A percentile compares a stretch with the other conserved stretches of the same genome.
phyloP scores from a whole-genome alignment of 208 protist species.

The Angomonas ambiguus region DNA sequence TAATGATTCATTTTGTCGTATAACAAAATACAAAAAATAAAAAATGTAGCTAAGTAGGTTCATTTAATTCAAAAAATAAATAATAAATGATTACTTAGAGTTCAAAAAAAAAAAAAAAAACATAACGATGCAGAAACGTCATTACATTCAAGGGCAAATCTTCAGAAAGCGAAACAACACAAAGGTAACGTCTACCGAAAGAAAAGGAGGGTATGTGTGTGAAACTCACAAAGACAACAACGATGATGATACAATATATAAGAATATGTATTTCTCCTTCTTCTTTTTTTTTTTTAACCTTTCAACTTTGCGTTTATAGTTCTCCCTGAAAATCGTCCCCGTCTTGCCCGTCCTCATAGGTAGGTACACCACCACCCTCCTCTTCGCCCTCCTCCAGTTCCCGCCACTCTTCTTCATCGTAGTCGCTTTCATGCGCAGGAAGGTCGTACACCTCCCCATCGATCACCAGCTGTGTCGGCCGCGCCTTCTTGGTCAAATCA shows the following conservation, averaged over 20 bases:
- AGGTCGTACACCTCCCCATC: slow-evolving; percentile 27
- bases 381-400: slow-evolving; percentile 3
- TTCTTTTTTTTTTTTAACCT: background rate
- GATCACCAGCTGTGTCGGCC: slow-evolving; percentile 25
- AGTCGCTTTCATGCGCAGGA: slow-evolving; percentile 3
- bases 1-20: too few species aligned
- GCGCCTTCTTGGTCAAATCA: slow-evolving; percentile 33
- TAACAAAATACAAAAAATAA: too few species aligned
- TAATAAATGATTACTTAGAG: too few species aligned
- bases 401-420: slow-evolving; percentile 5
- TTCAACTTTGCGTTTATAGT: background rate
- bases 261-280: background rate
- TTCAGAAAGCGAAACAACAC: too few species aligned
- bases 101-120: slow-evolving; percentile 2
- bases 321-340: background rate
- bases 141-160: too few species aligned
- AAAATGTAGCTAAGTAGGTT: too few species aligned
- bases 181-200: too few species aligned
- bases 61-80: too few species aligned
- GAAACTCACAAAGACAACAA: too few species aligned
- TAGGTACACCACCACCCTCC: slow-evolving; percentile 8
- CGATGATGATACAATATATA: too few species aligned
- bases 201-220: too few species aligned
- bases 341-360: background rate
- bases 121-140: background rate